Percentiles rank a stretch among this genome's conserved stretches.
These are phyloP conservation scores for Aspergillus sp. DNA, from an alignment of 2,329 filamentous ascomycete species.

Conservation along the genomic window DNA sequence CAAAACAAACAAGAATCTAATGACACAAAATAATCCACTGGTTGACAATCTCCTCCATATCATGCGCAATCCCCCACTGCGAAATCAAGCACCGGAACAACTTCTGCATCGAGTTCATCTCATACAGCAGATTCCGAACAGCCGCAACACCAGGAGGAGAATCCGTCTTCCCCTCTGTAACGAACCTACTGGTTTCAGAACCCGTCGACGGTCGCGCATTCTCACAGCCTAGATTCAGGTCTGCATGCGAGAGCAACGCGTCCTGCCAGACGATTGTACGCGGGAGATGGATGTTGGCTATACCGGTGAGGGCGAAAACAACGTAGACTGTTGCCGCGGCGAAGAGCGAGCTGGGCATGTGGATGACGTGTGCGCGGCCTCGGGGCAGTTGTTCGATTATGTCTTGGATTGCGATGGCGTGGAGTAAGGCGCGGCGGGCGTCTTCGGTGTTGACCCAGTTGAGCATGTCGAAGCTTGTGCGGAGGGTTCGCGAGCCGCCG, in stretches of 20 bases:
- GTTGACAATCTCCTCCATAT: slow-evolving; percentile 47
- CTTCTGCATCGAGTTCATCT: slow-evolving; percentile 50
- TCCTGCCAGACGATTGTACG: slow-evolving; percentile 44
- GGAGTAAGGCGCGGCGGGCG: slow-evolving; percentile 42
- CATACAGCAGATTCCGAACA: slow-evolving; percentile 46
- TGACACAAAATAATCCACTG: slow-evolving; percentile 47
- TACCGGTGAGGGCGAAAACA: slow-evolving; percentile 41
- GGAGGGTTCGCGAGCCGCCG: slow-evolving; percentile 27
- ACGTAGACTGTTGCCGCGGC: slow-evolving; percentile 45
- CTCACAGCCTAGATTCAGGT: slow-evolving; percentile 28
- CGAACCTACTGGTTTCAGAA: slow-evolving; percentile 41
- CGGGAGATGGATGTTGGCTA: slow-evolving; percentile 40
- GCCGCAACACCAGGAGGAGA: slow-evolving; percentile 22
- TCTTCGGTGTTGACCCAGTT: slow-evolving; percentile 41
- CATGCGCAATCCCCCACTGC: slow-evolving; percentile 48
- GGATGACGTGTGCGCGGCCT: slow-evolving; percentile 46
- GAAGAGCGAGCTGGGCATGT: slow-evolving; percentile 48
- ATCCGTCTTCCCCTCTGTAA: slow-evolving; percentile 30
- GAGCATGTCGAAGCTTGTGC: slow-evolving; percentile 36
- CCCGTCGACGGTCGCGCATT: slow-evolving; percentile 20
- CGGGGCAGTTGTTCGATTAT: slow-evolving; percentile 47
- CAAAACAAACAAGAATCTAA: slow-evolving; percentile 18
- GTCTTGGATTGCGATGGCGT: slow-evolving; percentile 48
- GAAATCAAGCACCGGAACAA: slow-evolving; percentile 45
- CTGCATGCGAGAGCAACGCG: slow-evolving; percentile 32